A percentile compares a stretch with the other conserved stretches of the same genome.
Evolutionary conservation across 1,284 basidiomycete species (phyloP).

Genomic region (Pholiota adiposa): DNA sequence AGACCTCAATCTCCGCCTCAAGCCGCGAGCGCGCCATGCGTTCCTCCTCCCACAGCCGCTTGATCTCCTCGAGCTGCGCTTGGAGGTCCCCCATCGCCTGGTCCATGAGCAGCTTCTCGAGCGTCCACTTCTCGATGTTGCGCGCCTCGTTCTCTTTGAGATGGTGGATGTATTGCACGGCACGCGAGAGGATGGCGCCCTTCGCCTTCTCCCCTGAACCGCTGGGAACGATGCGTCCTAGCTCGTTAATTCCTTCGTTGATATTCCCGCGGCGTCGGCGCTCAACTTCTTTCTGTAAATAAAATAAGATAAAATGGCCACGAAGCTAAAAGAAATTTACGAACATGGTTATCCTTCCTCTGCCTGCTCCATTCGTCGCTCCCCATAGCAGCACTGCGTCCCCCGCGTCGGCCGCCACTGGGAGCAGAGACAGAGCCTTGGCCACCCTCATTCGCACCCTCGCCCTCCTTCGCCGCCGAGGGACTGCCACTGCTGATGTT

Average conservation of each 20-base stretch:
- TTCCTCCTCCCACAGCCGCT: constrained; percentile 76
- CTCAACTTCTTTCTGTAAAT: constrained; percentile 91
- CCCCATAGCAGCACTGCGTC: constrained; percentile 60
- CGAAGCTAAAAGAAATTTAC: constrained; percentile 9
- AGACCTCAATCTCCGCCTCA: constrained; percentile 61
- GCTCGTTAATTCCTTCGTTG: constrained; percentile 94
- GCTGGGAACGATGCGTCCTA: constrained; percentile 87
- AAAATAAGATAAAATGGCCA: neutral
- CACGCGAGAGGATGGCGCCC: constrained; percentile 83
- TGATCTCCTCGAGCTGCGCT: constrained; percentile 77
- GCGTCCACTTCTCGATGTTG: constrained; percentile 94
- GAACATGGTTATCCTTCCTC: constrained; percentile 85
- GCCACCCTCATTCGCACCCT: constrained; percentile 16
- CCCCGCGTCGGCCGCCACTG: constrained; percentile 47
- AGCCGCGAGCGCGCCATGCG: constrained; percentile 55
- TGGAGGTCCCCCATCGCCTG: constrained; percentile 88
- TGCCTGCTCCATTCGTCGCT: constrained; percentile 82
- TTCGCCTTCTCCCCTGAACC: constrained; percentile 89
- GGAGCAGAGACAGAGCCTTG: constrained; percentile 23
- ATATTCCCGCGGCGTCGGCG: constrained; percentile 92
- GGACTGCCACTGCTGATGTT: constrained; percentile 39
- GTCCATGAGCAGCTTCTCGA: constrained; percentile 91
- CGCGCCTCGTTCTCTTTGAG: constrained; percentile 89
- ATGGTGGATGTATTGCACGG: constrained; percentile 89
- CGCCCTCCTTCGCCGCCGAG: constrained; percentile 25